phyloP scores from a whole-genome alignment of 257 asterid genomes.

The Plectranthus barbatus region DNA sequence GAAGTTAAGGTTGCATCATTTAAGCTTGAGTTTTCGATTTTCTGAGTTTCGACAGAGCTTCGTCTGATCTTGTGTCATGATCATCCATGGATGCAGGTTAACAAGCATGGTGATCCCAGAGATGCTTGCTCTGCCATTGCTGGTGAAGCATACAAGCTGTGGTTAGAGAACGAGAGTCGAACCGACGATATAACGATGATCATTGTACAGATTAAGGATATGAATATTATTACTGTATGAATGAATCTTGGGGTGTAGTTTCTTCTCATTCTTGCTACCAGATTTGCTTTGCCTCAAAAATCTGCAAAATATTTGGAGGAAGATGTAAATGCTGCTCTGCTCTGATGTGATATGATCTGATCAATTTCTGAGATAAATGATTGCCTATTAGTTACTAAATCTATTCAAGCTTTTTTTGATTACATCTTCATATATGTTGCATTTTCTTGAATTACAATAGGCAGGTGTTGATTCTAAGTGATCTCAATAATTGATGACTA shows the following conservation, averaged over 20 bases:
- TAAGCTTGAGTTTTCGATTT: too few relatives aligned
- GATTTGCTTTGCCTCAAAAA: slow-evolving; percentile 7
- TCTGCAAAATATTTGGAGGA: slow-evolving; percentile 8
- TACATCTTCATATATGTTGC: slow-evolving; percentile 1
- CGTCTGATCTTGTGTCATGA: too few relatives aligned
- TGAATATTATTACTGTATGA: slow-evolving; percentile 33
- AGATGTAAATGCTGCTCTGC: slow-evolving; percentile 10
- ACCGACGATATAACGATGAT: slow-evolving; percentile 92
- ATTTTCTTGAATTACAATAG: slow-evolving; percentile 19
- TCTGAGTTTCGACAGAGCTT: too few relatives aligned
- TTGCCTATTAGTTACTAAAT: not conserved
- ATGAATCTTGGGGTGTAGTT: slow-evolving; percentile 19
- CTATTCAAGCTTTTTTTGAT: not conserved
- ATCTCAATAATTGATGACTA: too few relatives aligned
- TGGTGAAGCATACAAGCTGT: slow-evolving; percentile 71
- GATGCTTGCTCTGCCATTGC: slow-evolving; percentile 86
- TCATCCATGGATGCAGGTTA: slow-evolving; percentile 64
- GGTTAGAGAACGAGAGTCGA: slow-evolving; percentile 90
- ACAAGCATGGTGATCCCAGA: slow-evolving; percentile 53
- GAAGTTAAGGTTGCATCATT: too few relatives aligned
- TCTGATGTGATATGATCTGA: too few relatives aligned
- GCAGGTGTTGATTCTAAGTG: slow-evolving; percentile 18
- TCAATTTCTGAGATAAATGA: not conserved
- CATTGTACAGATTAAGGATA: slow-evolving; percentile 71
- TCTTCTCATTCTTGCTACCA: slow-evolving; percentile 19